Evolutionary conservation across 208 protist species (phyloP).

Genomic region (Acanthamoeba healyi): DNA sequence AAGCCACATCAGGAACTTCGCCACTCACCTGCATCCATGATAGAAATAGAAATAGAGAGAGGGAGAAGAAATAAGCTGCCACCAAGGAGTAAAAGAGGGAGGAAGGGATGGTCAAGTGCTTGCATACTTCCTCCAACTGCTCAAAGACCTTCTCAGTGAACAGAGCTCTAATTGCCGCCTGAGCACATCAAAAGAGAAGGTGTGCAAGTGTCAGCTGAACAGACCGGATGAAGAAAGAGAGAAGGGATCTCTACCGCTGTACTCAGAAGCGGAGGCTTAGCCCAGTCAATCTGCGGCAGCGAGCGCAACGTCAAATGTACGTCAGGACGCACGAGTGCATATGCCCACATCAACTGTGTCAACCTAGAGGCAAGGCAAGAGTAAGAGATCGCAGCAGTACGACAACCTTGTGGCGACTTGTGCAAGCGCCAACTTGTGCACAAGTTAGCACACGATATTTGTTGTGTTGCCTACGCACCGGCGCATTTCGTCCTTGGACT

Average conservation of each 20-base stretch:
- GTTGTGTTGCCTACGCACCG: not conserved
- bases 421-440: too few species aligned
- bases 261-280: not conserved
- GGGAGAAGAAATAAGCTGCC: not conserved
- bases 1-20: not conserved
- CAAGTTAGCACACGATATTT: too few species aligned
- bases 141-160: not conserved
- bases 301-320: constrained; percentile 23
- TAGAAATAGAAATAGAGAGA: not conserved
- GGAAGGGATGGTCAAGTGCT: not conserved
- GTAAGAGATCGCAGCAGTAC: too few species aligned
- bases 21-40: not conserved
- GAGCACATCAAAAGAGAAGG: not conserved
- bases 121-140: not conserved
- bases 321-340: not conserved
- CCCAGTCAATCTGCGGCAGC: constrained; percentile 5
- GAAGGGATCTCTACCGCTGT: not conserved
- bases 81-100: not conserved
- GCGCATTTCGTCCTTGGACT: constrained; percentile 36
- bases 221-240: not conserved
- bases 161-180: not conserved
- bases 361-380: not conserved
- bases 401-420: too few species aligned
- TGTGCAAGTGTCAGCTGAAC: not conserved
- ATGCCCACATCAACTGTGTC: not conserved